Conservation (phyloP, 2,329 filamentous ascomycete species). For the Neophaeococcomyces mojaviensis region DNA sequence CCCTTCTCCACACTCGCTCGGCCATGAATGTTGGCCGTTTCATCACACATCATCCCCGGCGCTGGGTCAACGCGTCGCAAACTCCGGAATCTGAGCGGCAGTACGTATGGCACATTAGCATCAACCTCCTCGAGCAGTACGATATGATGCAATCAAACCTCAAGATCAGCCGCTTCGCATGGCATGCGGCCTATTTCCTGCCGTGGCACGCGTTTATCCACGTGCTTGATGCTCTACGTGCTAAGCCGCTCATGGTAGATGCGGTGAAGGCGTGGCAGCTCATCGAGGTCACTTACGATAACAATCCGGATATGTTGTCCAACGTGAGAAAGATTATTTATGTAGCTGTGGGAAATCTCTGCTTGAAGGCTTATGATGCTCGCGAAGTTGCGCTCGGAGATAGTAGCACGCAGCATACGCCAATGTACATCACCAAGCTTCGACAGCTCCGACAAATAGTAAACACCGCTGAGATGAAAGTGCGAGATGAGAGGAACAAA, state of each 20-base stretch:
- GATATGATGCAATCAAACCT: constrained; percentile 30
- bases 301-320: constrained; percentile 24
- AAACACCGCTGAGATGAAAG: too few relatives aligned
- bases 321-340: constrained; percentile 25
- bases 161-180: constrained; percentile 27
- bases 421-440: constrained; percentile 21
- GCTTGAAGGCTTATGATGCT: constrained; percentile 27
- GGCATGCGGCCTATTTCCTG: constrained; percentile 27
- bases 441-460: constrained; percentile 19
- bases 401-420: constrained; percentile 3
- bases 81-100: constrained; percentile 25
- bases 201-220: constrained; percentile 33
- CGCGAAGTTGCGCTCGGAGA: constrained; percentile 16
- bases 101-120: constrained; percentile 25
- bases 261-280: constrained; percentile 29
- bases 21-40: constrained; percentile 22
- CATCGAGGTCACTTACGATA: constrained; percentile 30
- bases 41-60: constrained; percentile 25
- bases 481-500: too few relatives aligned
- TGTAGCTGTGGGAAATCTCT: constrained; percentile 29
- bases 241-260: constrained; percentile 26
- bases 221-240: constrained; percentile 30
- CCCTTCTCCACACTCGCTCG: constrained; percentile 12
- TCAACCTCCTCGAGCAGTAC: constrained; percentile 28
- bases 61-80: constrained; percentile 26